Conservation (phyloP, 2,329 filamentous ascomycete genomes). For the Cordyceps pruinosa region DNA sequence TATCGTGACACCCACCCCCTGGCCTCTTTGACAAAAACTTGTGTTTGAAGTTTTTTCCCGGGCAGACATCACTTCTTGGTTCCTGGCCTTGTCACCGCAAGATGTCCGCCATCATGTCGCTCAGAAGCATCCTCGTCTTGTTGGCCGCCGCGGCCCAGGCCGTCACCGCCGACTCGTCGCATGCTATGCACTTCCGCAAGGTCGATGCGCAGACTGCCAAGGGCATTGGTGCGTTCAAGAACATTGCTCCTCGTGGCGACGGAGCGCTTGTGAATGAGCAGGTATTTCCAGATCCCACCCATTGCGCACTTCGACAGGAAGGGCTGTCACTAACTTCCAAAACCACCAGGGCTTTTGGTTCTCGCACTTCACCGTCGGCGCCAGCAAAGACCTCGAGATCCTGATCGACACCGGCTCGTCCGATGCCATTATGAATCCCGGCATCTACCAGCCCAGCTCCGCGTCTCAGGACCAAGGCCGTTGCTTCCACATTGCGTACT, state of each 20-base stretch:
- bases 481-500: slow-evolving; percentile 15
- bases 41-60: too few species aligned
- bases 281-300: neutral
- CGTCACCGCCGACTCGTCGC: slow-evolving; percentile 14
- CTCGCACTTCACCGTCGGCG: slow-evolving; percentile 17
- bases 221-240: slow-evolving; percentile 11
- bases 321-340: neutral
- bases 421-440: slow-evolving; percentile 16
- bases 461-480: slow-evolving; percentile 7
- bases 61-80: too few species aligned
- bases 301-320: neutral
- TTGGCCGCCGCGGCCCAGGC: slow-evolving; percentile 11
- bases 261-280: slow-evolving; percentile 13
- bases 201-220: slow-evolving; percentile 12
- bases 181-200: slow-evolving; percentile 14
- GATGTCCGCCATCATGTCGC: slow-evolving; percentile 5
- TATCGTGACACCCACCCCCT: neutral
- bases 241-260: neutral
- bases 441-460: slow-evolving; percentile 15
- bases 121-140: slow-evolving; percentile 10
- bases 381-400: slow-evolving; percentile 16
- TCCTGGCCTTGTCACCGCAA: neutral
- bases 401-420: slow-evolving; percentile 18
- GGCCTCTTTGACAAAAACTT: neutral
- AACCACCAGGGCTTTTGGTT: slow-evolving; percentile 18